Conservation (phyloP, 108 stramenopile species). For the Schizochytrium sp. region DNA sequence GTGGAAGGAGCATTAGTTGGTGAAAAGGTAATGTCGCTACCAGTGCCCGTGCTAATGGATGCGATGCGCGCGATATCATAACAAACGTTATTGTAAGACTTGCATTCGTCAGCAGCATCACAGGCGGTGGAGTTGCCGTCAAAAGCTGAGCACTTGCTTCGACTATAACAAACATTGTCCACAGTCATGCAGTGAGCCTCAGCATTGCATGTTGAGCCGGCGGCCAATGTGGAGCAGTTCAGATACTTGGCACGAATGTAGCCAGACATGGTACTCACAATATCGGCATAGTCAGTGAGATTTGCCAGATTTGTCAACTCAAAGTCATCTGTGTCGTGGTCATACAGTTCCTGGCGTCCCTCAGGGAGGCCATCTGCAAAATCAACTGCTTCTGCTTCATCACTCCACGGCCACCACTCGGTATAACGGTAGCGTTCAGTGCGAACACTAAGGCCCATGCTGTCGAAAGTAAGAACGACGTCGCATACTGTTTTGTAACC, state of each 20-base stretch:
- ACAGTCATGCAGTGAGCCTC: constrained; percentile 30
- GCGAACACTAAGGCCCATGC: constrained; percentile 19
- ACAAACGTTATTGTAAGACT: neutral
- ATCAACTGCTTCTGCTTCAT: neutral
- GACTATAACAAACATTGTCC: neutral
- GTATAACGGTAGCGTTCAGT: constrained; percentile 33
- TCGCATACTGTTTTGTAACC: constrained; percentile 46
- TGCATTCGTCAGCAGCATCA: neutral
- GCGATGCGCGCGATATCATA: neutral
- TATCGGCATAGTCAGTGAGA: neutral
- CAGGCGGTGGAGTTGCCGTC: neutral
- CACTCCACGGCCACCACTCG: constrained; percentile 45
- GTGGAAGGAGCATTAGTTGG: no score
- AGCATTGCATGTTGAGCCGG: neutral
- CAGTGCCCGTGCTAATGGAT: neutral
- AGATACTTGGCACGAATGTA: constrained; percentile 6
- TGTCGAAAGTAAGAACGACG: constrained; percentile 7
- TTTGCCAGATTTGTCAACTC: neutral
- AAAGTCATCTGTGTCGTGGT: neutral
- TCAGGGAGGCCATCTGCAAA: neutral
- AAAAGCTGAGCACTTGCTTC: neutral
- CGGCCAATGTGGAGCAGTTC: neutral
- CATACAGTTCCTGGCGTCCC: neutral
- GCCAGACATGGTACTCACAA: neutral
- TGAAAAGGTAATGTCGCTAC: no score